phyloP scores from a whole-genome alignment of 2,329 filamentous ascomycete species.

The Chlorencoelia australis region DNA sequence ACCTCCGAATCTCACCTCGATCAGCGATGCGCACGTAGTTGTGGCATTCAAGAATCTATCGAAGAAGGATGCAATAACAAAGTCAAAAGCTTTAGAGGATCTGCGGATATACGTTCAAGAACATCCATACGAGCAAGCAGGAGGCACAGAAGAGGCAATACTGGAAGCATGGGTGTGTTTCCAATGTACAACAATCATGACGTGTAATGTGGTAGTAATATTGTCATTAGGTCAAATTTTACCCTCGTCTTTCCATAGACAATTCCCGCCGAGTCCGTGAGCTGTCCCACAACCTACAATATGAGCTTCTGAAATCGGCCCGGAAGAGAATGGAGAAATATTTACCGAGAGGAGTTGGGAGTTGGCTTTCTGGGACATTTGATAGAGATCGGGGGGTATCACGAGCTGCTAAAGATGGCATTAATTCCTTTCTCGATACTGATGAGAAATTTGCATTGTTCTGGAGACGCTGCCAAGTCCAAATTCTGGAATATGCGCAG shows the following conservation, averaged over 20 bases:
- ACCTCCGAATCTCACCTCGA: conserved; percentile 65
- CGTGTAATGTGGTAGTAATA: conserved; percentile 1
- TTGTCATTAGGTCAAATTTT: conserved; percentile 59
- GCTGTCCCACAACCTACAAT: conserved; percentile 67
- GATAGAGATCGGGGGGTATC: conserved; percentile 73
- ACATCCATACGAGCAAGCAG: conserved; percentile 42
- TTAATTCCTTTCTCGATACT: conserved; percentile 65
- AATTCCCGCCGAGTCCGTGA: conserved; percentile 81
- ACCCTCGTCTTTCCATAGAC: conserved; percentile 84
- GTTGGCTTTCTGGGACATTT: conserved; percentile 87
- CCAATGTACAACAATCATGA: conserved; percentile 23
- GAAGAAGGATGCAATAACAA: conserved; percentile 90
- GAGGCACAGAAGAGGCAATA: conserved; percentile 68
- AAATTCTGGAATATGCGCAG: conserved; percentile 73
- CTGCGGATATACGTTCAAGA: conserved; percentile 54
- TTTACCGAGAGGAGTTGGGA: conserved; percentile 66
- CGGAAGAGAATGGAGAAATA: conserved; percentile 78
- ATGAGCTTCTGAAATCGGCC: conserved; percentile 47
- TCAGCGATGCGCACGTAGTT: conserved; percentile 72
- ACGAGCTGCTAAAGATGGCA: conserved; percentile 65
- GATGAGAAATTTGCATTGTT: conserved; percentile 70
- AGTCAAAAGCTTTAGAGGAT: conserved; percentile 83
- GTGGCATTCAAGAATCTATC: conserved; percentile 87
- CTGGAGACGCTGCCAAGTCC: conserved; percentile 70
- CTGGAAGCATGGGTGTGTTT: conserved; percentile 75